These are phyloP conservation scores for Clarireedia hainanense DNA, from an alignment of 2,329 filamentous ascomycete species.

Conservation along the genomic window DNA sequence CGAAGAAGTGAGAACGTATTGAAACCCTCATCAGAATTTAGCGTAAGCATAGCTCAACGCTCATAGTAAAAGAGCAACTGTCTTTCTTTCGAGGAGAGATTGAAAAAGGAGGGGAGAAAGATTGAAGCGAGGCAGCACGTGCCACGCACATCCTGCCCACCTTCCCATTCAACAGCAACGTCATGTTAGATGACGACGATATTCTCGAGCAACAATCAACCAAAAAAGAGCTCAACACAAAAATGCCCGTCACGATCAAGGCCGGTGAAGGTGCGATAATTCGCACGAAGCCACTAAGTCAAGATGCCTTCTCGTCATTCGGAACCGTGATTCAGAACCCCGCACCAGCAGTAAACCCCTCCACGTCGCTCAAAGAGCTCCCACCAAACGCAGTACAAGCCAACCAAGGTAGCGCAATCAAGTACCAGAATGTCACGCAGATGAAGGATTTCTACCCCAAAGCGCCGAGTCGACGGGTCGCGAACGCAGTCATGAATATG, in stretches of 20 bases:
- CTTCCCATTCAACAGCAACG: background rate
- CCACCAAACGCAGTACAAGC: slow-evolving; percentile 46
- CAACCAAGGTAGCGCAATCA: slow-evolving; percentile 85
- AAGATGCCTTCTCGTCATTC: slow-evolving; percentile 64
- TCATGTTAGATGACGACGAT: background rate
- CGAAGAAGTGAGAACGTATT: too few species aligned
- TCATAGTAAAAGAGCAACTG: too few species aligned
- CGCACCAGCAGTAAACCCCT: slow-evolving; percentile 45
- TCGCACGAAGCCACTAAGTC: slow-evolving; percentile 57
- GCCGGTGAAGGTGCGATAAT: slow-evolving; percentile 31
- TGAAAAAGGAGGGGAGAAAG: background rate
- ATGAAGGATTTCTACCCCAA: slow-evolving; percentile 63
- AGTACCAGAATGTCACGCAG: slow-evolving; percentile 73
- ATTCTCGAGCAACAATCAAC: background rate
- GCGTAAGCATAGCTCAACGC: too few species aligned
- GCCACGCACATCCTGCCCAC: background rate
- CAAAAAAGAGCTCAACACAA: background rate
- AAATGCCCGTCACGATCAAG: slow-evolving; percentile 19
- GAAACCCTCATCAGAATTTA: too few species aligned
- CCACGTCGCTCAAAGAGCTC: slow-evolving; percentile 28
- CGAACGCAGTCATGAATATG: slow-evolving; percentile 69
- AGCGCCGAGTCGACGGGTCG: slow-evolving; percentile 49
- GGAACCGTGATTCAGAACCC: slow-evolving; percentile 79
- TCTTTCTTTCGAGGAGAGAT: background rate
- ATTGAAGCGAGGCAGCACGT: background rate